These are phyloP conservation scores for Xylariaceae sp. DNA, from an alignment of 2,329 filamentous ascomycete genomes.

Conservation along the genomic window DNA sequence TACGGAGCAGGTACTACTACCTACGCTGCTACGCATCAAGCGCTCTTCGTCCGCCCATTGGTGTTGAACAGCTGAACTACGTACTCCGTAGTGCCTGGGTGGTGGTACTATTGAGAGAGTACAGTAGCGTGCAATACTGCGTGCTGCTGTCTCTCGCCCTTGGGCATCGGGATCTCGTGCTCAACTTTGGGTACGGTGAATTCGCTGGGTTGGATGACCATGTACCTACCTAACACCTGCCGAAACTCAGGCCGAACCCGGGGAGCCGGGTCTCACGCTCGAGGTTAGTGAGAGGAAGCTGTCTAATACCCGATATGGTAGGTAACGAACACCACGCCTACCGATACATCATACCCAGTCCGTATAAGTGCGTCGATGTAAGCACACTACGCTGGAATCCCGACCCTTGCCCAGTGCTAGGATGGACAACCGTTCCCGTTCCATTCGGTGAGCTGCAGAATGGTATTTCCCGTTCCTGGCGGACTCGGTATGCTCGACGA, in stretches of 20 bases:
- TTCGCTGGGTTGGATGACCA: too few species aligned
- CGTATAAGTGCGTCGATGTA: neutral
- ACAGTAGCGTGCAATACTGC: neutral
- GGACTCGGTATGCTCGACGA: neutral
- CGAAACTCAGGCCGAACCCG: constrained; percentile 5
- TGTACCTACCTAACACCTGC: too few species aligned
- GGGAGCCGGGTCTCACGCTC: constrained; percentile 8
- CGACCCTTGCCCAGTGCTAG: constrained; percentile 1
- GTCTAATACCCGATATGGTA: neutral
- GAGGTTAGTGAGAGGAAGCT: neutral
- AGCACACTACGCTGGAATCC: neutral
- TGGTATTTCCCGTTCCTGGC: neutral
- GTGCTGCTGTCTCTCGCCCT: neutral
- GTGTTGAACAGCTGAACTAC: neutral
- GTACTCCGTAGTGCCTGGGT: neutral
- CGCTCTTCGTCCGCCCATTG: neutral
- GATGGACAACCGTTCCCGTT: constrained; percentile 3
- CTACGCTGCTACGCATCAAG: neutral
- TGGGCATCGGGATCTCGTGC: neutral
- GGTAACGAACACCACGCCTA: neutral
- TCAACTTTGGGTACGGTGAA: too few species aligned
- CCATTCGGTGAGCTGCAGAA: constrained; percentile 10
- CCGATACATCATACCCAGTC: neutral
- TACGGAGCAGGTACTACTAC: neutral
- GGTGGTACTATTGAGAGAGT: neutral